Conservation (phyloP, 176 grass and related monocot genomes). For the Oryza punctata region DNA sequence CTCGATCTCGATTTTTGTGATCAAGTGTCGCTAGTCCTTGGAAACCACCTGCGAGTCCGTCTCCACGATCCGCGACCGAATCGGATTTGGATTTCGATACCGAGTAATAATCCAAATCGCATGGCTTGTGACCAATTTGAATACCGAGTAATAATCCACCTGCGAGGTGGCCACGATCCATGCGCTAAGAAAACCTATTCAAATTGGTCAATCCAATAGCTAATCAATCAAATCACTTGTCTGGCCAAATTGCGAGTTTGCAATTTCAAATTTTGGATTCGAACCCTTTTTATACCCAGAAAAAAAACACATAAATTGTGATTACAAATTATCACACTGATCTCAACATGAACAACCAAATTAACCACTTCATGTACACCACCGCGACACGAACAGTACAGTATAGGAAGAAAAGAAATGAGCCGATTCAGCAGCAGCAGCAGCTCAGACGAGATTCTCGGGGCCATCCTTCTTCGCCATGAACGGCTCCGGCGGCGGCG, state of each 20-base stretch:
- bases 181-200: not conserved
- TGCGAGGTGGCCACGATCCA: no score
- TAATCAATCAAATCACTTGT: no score
- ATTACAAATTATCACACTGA: constrained; percentile 40
- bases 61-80: no score
- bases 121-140: no score
- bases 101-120: no score
- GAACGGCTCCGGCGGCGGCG: constrained; percentile 21
- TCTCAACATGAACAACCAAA: not conserved
- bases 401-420: not conserved
- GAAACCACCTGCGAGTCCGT: no score
- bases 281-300: not conserved
- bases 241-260: not conserved
- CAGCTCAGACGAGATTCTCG: constrained; percentile 43
- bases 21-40: no score
- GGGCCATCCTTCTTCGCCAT: constrained; percentile 40
- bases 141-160: no score
- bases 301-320: not conserved
- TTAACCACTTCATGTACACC: not conserved
- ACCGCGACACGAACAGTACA: not conserved
- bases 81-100: no score
- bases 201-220: no score
- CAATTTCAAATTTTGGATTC: not conserved
- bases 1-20: no score
- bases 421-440: not conserved